Base-by-base conservation (phyloP, 768 basidiomycete species). In the Cystofilobasidium ferigula region DNA sequence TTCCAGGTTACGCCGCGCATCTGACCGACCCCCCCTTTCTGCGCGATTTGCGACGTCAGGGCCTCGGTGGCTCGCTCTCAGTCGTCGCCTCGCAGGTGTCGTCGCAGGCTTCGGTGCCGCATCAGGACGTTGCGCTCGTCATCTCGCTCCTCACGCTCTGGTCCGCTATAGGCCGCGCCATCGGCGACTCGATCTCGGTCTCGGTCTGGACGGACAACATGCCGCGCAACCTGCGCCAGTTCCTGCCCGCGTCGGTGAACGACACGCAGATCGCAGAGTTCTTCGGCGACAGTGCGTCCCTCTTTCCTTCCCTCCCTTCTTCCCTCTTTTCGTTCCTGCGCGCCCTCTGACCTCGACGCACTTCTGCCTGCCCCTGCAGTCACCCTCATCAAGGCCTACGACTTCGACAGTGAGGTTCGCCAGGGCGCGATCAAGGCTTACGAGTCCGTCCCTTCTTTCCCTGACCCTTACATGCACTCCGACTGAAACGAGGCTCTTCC, bases 91-190 rank as follows among this genome's bases (percentile, higher is more conserved):
- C 71, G n/a, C 75, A 78, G 65, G 69, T 76, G 43, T 73, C 75
- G 20, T 70, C 73, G 0, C 77, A 78, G 64, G 76, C 72, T 1
- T 74, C 72, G 7, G 77, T 78, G 1, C 74, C 76, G 4, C 76
- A 76, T 67, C 71, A 73, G 63, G 74, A 77, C 65, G 70, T 78
- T 59, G 77, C 77, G 0, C 67, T 73, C 10, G 76, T 75, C 34
- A 76, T 73, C 30, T 74, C 78, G 5, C 69, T 77, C 45, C 64
- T 77, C 22, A 69, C 74, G 22, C 69, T 79, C 24, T 76, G 75
- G 70, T 76, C 76, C 20, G 72, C 75, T 47, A 71, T 78, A 35
- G 78, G 77, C 16, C 72, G 74, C 38, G 71, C 74, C 0, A 72
- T 78, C 61, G 76, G 74, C 0, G 70, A 69, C 0, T 76, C 78